A percentile compares a stretch with the other conserved stretches of the same genome.
phyloP scores from a whole-genome alignment of 2,329 filamentous ascomycete species.

The Cordyceps cateniannulata region DNA sequence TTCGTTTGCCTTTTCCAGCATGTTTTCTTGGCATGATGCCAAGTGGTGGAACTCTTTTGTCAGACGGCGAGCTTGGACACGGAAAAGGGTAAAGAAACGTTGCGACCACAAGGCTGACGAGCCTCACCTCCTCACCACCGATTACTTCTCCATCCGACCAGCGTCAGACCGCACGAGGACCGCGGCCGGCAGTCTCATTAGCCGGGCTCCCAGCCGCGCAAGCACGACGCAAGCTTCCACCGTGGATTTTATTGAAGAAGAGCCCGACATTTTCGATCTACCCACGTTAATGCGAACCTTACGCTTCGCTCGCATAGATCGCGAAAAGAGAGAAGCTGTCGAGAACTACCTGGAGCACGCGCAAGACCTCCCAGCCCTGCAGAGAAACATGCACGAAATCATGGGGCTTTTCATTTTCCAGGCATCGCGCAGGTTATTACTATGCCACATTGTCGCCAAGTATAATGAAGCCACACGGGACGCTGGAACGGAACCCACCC shows the following conservation, averaged over 20 bases:
- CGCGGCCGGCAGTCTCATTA: conserved; percentile 28
- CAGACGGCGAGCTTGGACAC: conserved; percentile 79
- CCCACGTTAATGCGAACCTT: conserved; percentile 63
- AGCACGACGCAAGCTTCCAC: conserved; percentile 31
- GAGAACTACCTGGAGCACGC: conserved; percentile 75
- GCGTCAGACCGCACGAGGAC: conserved; percentile 33
- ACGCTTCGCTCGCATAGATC: conserved; percentile 68
- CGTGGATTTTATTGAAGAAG: conserved; percentile 47
- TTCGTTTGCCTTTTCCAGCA: conserved; percentile 73
- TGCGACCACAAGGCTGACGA: conserved; percentile 39
- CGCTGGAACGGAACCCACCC: not conserved
- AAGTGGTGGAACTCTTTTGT: conserved; percentile 95
- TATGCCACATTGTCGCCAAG: conserved; percentile 11
- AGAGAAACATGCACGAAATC: conserved; percentile 73
- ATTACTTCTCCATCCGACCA: conserved; percentile 73
- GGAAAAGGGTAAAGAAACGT: conserved; percentile 64
- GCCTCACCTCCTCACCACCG: conserved; percentile 61
- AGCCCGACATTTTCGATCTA: conserved; percentile 55
- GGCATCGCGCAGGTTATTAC: conserved; percentile 63
- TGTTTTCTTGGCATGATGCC: conserved; percentile 79
- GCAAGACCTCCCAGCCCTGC: conserved; percentile 69
- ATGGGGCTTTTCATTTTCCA: conserved; percentile 89
- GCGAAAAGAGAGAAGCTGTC: conserved; percentile 82
- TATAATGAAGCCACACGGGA: conserved; percentile 8
- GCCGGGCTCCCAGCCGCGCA: conserved; percentile 27